Percentiles rank a stretch among this genome's conserved stretches.
These are phyloP conservation scores for Vaucheria bursata DNA, from an alignment of 352 stramenopile genomes.

Conservation along the genomic window DNA sequence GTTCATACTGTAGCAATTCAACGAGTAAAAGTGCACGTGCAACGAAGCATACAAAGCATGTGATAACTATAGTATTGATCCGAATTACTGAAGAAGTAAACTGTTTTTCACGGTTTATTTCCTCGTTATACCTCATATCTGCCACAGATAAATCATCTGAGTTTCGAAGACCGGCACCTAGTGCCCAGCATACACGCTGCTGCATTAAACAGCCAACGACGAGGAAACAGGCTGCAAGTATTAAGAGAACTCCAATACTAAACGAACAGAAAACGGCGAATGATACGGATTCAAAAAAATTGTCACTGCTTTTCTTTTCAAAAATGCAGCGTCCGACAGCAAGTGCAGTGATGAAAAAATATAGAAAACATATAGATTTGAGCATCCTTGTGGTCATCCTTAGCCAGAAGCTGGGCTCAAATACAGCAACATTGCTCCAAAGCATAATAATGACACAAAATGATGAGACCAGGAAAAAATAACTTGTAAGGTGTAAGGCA, in stretches of 20 bases:
- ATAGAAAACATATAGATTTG: constrained; percentile 29
- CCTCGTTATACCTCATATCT: background rate
- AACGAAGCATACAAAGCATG: constrained; percentile 45
- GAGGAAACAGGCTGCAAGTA: constrained; percentile 38
- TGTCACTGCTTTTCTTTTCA: background rate
- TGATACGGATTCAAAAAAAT: constrained; percentile 30
- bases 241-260: constrained; percentile 36
- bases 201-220: constrained; percentile 43
- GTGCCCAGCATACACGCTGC: constrained; percentile 31
- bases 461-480: constrained; percentile 36
- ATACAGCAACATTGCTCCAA: constrained; percentile 43
- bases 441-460: constrained; percentile 46
- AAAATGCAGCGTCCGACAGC: constrained; percentile 34
- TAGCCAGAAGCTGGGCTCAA: constrained; percentile 42
- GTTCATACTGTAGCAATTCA: constrained; percentile 15
- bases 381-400: constrained; percentile 33
- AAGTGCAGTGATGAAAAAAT: constrained; percentile 32
- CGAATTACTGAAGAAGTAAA: constrained; percentile 32
- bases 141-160: background rate
- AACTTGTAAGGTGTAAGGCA: constrained; percentile 38
- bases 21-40: constrained; percentile 33
- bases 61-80: constrained; percentile 42
- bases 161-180: background rate
- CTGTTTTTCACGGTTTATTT: background rate
- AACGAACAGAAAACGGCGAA: constrained; percentile 42